Base-by-base conservation (phyloP, 768 basidiomycete species). In the Tephrocybe sp. region DNA sequence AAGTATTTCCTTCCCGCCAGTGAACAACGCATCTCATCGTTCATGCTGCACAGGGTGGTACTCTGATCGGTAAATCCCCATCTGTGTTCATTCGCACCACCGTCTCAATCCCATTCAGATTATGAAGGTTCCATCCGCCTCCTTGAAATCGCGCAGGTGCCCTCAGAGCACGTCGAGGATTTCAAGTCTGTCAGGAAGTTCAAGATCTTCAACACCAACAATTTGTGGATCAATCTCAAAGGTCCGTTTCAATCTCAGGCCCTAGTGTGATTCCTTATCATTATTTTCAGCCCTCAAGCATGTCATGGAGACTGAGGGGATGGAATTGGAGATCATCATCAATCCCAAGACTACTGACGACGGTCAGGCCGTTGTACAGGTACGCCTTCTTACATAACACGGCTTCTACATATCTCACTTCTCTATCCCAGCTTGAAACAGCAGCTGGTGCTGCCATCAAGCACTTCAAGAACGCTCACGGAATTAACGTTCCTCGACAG, bases 311-410 rank as follows among this genome's bases (percentile, higher is more conserved):
- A 78, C 72, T 30, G 90, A 93, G 60, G 81, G 79, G 47, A 85
- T 97, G 78, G 90, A 92, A 67, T 79, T 98, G 43, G 95, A 98
- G 65, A 95, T 97, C 71, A 96, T 96, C 72, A 84, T 93, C 73
- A 95, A 95, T 75, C 85, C 85, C 59, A 92, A 95, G 79, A 80
- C 79, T 53, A 89, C 84, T 24, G 93, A 96, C 60, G 84, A 89
- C 54, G 95, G 93, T 14, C 82, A 86, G 57, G 77, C 91, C 28
- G 87, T 97, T 65, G 82, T 97, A 60, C 92, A 88, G 76, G 80
- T 78, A 60, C 45, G 63, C 33, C n/a, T 2, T 30, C 34, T 14
- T 47, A 15, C 56, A 7, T 36, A 21, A 33, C 20, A 30, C 10
- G 21, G 14, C 18, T 18, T 39, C 30, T 7, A n/a, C 23, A 17